Conservation (phyloP, 345 rosid species). For the Hibiscus mutabilis region DNA sequence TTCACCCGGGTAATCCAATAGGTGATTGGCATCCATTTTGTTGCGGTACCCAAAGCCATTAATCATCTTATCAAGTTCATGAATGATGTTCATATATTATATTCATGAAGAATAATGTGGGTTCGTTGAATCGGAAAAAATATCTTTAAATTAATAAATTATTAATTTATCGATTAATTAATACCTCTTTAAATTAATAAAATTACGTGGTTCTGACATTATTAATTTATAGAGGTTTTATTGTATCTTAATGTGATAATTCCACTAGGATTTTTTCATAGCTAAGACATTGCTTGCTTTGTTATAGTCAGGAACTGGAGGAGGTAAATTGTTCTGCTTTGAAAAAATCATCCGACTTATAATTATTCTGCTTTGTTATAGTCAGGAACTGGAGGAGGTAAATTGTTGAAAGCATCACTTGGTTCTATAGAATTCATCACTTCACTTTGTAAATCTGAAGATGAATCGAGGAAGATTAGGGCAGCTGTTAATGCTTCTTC, state of each 20-base stretch:
- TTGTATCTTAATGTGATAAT: background rate
- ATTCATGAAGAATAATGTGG: no score
- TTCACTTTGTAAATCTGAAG: constrained; percentile 68
- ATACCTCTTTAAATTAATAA: no score
- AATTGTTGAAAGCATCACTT: constrained; percentile 68
- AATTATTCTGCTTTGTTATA: constrained; percentile 28
- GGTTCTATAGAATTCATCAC: constrained; percentile 93
- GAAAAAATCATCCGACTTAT: constrained; percentile 11
- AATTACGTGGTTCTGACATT: no score
- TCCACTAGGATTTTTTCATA: background rate
- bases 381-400: constrained; percentile 52
- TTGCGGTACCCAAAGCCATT: no score
- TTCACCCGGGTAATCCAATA: no score
- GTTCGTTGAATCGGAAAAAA: no score
- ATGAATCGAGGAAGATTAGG: constrained; percentile 61
- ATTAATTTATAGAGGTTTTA: no score
- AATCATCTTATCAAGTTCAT: no score
- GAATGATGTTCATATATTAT: no score
- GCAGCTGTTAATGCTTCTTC: constrained; percentile 77
- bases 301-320: constrained; percentile 56
- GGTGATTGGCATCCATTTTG: no score
- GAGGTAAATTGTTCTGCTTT: constrained; percentile 36
- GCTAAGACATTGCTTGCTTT: background rate
- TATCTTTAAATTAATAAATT: no score
- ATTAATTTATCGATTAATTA: no score